Evolutionary conservation across 768 basidiomycete species (phyloP).

Genomic region (Naganishia vaughanmartiniae): DNA sequence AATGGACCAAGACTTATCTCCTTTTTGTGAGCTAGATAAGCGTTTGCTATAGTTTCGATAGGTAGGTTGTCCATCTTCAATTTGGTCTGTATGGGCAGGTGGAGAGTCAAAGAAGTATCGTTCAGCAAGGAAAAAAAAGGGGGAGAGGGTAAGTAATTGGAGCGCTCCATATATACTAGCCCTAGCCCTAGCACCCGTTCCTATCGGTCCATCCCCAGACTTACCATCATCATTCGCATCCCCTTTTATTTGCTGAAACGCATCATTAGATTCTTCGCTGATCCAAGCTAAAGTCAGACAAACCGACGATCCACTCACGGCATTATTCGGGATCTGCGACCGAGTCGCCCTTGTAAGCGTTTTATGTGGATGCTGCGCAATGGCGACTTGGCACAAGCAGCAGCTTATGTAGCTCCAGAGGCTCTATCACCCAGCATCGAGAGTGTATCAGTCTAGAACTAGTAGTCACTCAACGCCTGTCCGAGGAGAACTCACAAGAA

Average conservation of each 20-base stretch:
- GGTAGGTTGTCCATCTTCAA: not conserved
- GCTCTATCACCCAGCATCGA: too few relatives aligned
- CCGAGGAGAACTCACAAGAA: too few relatives aligned
- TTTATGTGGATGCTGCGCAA: too few relatives aligned
- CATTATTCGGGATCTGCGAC: not conserved
- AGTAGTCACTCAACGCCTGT: too few relatives aligned
- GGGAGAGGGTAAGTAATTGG: not conserved
- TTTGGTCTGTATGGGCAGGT: not conserved
- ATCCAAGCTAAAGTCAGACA: not conserved
- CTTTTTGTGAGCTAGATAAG: conserved; percentile 16
- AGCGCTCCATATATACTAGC: not conserved
- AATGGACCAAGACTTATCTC: conserved; percentile 24
- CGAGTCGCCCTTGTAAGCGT: not conserved
- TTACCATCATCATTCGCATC: not conserved
- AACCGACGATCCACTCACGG: not conserved
- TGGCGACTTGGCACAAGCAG: too few relatives aligned
- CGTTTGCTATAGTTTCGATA: conserved; percentile 4
- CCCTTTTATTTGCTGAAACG: not conserved
- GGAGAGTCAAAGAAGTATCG: too few relatives aligned
- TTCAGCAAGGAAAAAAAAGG: not conserved
- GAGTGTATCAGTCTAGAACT: too few relatives aligned
- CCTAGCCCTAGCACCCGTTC: too few relatives aligned
- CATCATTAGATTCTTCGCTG: not conserved
- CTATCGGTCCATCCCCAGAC: not conserved
- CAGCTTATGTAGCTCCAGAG: too few relatives aligned